Conservation (phyloP, 2,329 filamentous ascomycete species). For the Pyricularia grisea region DNA sequence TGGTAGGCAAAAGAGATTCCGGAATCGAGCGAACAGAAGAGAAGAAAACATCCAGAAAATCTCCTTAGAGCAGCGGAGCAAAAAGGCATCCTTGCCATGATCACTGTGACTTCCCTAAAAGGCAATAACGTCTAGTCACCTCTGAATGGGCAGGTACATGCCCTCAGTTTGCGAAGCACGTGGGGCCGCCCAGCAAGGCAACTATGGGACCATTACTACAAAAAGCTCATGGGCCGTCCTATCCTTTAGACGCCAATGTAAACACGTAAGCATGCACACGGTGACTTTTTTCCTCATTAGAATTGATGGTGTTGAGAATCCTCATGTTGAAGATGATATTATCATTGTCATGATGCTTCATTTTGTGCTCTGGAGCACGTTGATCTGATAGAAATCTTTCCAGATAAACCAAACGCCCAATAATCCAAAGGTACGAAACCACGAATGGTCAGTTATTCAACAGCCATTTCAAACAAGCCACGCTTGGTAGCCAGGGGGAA, state of each 20-base stretch:
- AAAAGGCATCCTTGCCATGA: neutral
- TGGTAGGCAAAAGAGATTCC: neutral
- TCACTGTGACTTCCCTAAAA: neutral
- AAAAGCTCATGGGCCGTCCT: neutral
- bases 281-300: no score
- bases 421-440: neutral
- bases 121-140: neutral
- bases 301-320: neutral
- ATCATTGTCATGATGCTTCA: neutral
- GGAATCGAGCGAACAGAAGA: neutral
- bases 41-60: neutral
- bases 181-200: neutral
- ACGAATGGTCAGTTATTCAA: neutral
- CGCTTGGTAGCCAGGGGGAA: neutral
- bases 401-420: neutral
- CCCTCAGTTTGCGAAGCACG: neutral
- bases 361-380: neutral
- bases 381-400: neutral
- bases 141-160: neutral
- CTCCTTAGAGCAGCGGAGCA: neutral
- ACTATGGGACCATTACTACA: neutral
- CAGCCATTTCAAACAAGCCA: neutral
- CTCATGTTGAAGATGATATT: neutral
- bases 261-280: neutral
- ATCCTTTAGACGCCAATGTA: no score